Evolutionary conservation across 2,329 filamentous ascomycete genomes (phyloP).

Genomic region (Diaporthe vaccinii): DNA sequence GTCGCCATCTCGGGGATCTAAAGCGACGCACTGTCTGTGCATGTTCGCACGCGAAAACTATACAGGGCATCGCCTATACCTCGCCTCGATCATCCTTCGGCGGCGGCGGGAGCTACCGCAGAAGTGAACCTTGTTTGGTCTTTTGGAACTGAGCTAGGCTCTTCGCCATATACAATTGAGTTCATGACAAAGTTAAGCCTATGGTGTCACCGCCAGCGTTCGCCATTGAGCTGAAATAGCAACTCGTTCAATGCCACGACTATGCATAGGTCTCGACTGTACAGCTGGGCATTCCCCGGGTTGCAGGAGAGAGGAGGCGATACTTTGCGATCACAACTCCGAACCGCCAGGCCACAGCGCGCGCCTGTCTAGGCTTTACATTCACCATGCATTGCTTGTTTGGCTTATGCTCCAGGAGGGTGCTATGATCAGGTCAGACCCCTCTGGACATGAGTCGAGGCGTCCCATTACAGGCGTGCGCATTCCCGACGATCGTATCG

Average conservation of each 20-base stretch:
- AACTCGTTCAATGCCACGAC: not conserved
- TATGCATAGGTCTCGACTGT: slow-evolving; percentile 2
- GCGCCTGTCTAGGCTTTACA: slow-evolving; percentile 1
- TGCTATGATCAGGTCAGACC: not conserved
- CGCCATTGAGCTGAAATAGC: slow-evolving; percentile 8
- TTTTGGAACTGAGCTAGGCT: slow-evolving; percentile 3
- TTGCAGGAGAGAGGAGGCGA: not conserved
- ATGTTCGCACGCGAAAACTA: not conserved
- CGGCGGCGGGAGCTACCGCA: slow-evolving; percentile 26
- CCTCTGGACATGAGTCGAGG: slow-evolving; percentile 16
- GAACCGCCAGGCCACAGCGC: slow-evolving; percentile 3
- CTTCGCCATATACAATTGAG: slow-evolving; percentile 6
- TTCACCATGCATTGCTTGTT: not conserved
- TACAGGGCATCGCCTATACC: not conserved
- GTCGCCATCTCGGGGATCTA: slow-evolving; percentile 18
- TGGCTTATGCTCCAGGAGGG: slow-evolving; percentile 2
- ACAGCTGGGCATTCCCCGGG: not conserved
- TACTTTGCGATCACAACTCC: not conserved
- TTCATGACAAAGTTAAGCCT: slow-evolving; percentile 16
- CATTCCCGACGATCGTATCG: not conserved
- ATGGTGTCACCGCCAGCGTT: not conserved
- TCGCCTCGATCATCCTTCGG: slow-evolving; percentile 11
- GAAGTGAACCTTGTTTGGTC: slow-evolving; percentile 14
- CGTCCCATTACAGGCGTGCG: not conserved
- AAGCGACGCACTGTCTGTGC: slow-evolving; percentile 14